Evolutionary conservation across 1,284 basidiomycete genomes (phyloP), one percentile per base, ranked within the genome.

Genomic region (Trametes polyzona): DNA sequence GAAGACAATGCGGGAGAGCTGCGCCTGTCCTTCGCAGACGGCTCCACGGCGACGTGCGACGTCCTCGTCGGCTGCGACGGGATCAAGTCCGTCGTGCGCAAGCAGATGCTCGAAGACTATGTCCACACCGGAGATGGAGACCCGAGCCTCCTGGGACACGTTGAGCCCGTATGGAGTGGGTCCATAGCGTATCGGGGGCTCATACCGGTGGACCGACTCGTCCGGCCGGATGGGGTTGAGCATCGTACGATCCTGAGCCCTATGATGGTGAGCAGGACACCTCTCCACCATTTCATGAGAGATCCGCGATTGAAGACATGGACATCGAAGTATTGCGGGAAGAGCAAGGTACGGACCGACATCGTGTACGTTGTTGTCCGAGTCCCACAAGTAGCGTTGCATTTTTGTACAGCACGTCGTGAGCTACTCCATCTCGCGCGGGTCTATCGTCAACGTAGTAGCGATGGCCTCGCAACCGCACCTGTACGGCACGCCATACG

Each of bases 41-140:
- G 77, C 2, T 65, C 72, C 1, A 68, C 59, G 0, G 70, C 73
- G 2, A 64, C 61, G 1, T 81, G 80, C 51, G 79, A 83, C 63
- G 44, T 82, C 12, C 71, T 83, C 7, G 67, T 83, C 27, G 81
- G 80, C 1, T 75, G 77, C 26, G 80, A 83, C 59, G 81, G 80
- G 3, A 70, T 84, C 55, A 83, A 80, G 63, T 84, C 82, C 0
- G 69, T 68, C 11, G 76, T 83, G 10, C 76, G 83, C 36, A 63
- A 63, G 39, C 63, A 67, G n/a, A 71, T 83, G 67, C 68, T 68
- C 2, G 57, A 66, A 19, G 58, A 69, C 19, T 52, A 61, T 17
- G 67, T 61, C 6, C 43, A 23, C 36, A 42, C 35, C 8, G 46
- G 24, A 11, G 35, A 54, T 7, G 53, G 53, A 29, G 29, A 60